Evolutionary conservation across 129 eudicot genomes (phyloP), one percentile per base, ranked within the genome.

Genomic region (Oenanthe sinensis): DNA sequence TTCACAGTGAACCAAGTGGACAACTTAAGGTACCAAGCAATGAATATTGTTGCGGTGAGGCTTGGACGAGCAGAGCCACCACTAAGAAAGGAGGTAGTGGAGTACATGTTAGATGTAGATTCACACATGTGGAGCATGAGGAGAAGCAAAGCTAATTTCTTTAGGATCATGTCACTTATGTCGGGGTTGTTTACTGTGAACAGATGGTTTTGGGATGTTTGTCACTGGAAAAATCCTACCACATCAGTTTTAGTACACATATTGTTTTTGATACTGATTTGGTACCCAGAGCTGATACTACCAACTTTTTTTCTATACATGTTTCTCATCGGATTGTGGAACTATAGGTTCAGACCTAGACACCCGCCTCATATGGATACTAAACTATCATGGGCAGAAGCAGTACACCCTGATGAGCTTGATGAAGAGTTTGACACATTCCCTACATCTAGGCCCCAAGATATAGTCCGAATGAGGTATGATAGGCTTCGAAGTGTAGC

Each of bases 101-200:
- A 86, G 78, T 84, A 86, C 71, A 84, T 89, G 92, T 83, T 89
- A 14, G 92, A 89, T 24, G 90, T 91, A 0, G 93, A 83, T 52
- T 91, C 96, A 4, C 96, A 91, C 77, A 88, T 91, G 93, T 91
- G 96, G 96, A 91, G 96, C 82, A 91, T 89, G 96, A 87, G 96
- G 82, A 78, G 91, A 81, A 91, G 96, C 77, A 91, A 91, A 81
- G 96, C 96, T 9, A 91, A 91, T 28, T 91, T 91, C 78, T 91
- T 91, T 72, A 65, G 93, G 43, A 81, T 88, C 5, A 85, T 88
- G 36, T 77, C 87, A 0, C 80, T 91, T 14, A 82, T 91, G 28
- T 63, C 87, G 3, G 93, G 96, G 0, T 10, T 83, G 42, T 76
- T 91, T 22, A 79, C 93, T 2, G 79, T 87, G 77, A 82, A 89